Percentiles rank a stretch among this genome's conserved stretches.
These are phyloP conservation scores for Musa balbisiana DNA, from an alignment of 202 grass and related monocot species.

Conservation along the genomic window DNA sequence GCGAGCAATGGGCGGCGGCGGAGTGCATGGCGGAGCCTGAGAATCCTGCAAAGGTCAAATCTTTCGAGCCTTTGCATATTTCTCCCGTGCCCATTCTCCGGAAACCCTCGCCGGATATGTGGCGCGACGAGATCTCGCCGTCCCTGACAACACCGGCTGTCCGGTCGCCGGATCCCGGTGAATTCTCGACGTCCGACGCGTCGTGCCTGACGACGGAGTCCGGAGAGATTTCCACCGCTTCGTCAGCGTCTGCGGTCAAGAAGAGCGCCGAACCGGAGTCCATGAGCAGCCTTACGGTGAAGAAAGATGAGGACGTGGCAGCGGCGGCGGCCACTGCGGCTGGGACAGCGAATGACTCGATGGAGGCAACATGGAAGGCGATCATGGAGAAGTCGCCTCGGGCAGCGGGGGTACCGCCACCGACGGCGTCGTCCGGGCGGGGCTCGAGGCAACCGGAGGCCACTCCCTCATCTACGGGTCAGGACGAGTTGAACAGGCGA, in stretches of 20 bases:
- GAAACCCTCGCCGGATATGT: slow-evolving; percentile 16
- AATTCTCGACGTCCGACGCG: slow-evolving; percentile 31
- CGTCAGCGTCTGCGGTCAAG: slow-evolving; percentile 4
- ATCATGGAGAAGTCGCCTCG: slow-evolving; percentile 57
- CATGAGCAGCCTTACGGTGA: slow-evolving; percentile 4
- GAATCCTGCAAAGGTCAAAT: neutral
- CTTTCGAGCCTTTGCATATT: neutral
- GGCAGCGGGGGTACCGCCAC: neutral
- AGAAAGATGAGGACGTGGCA: neutral
- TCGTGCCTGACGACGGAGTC: slow-evolving; percentile 77
- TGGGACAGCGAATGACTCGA: slow-evolving; percentile 37
- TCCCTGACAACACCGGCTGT: neutral
- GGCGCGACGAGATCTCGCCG: slow-evolving; percentile 24
- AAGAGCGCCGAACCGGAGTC: slow-evolving; percentile 15
- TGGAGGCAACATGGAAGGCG: slow-evolving; percentile 80
- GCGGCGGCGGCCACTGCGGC: neutral
- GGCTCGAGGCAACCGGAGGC: slow-evolving; percentile 3
- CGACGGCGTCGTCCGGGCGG: neutral
- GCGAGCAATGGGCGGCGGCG: slow-evolving; percentile 6
- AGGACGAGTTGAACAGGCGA: slow-evolving; percentile 63
- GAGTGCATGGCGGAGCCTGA: neutral
- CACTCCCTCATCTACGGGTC: slow-evolving; percentile 30
- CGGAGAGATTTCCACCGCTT: slow-evolving; percentile 37
- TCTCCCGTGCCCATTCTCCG: neutral
- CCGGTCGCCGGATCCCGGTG: slow-evolving; percentile 1